Evolutionary conservation across 805 yeast species (phyloP).

Genomic region (Metschnikowia reukaufii): DNA sequence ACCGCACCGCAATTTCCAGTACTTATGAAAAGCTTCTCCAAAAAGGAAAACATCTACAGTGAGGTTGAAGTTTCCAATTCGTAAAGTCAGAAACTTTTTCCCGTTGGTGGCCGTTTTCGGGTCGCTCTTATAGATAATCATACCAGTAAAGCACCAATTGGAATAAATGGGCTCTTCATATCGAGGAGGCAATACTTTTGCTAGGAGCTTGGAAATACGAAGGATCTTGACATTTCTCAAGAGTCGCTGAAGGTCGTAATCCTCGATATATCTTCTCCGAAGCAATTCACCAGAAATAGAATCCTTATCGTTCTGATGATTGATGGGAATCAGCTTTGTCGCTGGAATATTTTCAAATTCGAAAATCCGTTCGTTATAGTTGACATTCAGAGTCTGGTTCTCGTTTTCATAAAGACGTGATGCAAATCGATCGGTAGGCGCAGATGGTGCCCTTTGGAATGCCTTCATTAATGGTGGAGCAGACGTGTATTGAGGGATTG

Average conservation of each 20-base stretch:
- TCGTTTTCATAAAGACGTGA: constrained; percentile 13
- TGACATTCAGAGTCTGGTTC: not conserved
- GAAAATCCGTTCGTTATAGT: constrained; percentile 17
- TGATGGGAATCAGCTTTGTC: not conserved
- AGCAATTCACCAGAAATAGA: constrained; percentile 16
- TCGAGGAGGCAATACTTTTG: constrained; percentile 65
- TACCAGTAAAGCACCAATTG: constrained; percentile 81
- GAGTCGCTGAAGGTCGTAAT: constrained; percentile 16
- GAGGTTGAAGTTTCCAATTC: constrained; percentile 66
- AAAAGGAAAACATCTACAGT: constrained; percentile 62
- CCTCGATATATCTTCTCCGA: constrained; percentile 13
- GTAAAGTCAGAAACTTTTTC: constrained; percentile 58
- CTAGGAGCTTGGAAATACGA: constrained; percentile 57
- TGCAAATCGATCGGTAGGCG: constrained; percentile 15
- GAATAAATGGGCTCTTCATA: constrained; percentile 66
- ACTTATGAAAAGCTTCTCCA: constrained; percentile 64
- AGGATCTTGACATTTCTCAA: constrained; percentile 54
- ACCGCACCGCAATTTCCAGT: constrained; percentile 74
- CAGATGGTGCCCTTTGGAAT: constrained; percentile 9
- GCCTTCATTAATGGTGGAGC: not conserved
- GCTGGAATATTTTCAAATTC: constrained; percentile 20
- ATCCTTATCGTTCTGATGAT: constrained; percentile 8
- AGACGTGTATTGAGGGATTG: not conserved
- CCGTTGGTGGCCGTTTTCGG: constrained; percentile 43
- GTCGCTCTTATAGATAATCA: constrained; percentile 57